phyloP scores from a whole-genome alignment of 805 yeast species.

The Lipomyces mesembrius region DNA sequence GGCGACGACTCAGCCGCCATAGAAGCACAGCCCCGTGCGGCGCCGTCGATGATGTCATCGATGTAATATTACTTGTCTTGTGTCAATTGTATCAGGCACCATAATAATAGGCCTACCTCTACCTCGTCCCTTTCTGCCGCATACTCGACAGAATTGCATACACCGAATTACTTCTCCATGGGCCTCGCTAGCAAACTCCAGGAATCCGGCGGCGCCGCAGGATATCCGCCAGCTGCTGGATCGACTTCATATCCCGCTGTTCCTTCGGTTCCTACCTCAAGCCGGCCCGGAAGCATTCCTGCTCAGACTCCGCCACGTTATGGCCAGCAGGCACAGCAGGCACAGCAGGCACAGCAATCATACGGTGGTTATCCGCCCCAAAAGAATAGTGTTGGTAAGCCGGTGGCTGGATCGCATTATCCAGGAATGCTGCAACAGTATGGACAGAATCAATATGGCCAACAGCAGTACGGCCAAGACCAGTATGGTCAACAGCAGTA shows the following conservation, averaged over 20 bases:
- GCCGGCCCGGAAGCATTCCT: slow-evolving; percentile 13
- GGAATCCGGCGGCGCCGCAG: neutral
- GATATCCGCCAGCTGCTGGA: neutral
- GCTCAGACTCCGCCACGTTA: neutral
- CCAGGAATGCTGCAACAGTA: slow-evolving; percentile 12
- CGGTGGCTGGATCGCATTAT: neutral
- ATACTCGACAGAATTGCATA: no score
- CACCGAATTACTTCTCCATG: neutral
- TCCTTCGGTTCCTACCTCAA: neutral
- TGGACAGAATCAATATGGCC: slow-evolving; percentile 28
- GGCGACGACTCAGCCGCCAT: no score
- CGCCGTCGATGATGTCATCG: no score
- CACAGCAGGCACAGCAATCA: neutral
- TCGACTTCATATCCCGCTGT: neutral
- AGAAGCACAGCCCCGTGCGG: no score
- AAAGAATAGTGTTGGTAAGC: neutral
- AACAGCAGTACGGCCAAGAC: neutral
- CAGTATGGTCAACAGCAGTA: slow-evolving; percentile 22
- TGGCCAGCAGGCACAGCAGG: neutral
- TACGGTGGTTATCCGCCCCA: neutral
- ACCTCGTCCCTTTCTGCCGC: no score
- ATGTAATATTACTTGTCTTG: no score
- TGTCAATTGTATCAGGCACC: no score
- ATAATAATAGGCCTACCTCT: no score
- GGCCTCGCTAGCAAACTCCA: neutral